Evolutionary conservation across 2,329 filamentous ascomycete species (phyloP), one percentile per base, ranked within the genome.

Genomic region (Alternaria infectoria): DNA sequence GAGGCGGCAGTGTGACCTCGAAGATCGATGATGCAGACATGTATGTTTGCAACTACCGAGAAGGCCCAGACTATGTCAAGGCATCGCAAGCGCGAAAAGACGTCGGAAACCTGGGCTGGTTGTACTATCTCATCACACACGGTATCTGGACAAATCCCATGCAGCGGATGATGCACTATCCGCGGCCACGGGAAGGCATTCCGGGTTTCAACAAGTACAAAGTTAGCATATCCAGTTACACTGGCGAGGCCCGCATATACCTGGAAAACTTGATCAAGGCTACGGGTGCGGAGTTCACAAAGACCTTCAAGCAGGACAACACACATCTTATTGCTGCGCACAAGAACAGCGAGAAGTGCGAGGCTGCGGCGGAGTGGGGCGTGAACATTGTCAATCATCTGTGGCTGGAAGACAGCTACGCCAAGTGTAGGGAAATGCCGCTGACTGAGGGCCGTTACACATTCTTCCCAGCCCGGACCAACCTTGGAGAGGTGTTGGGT

Each of bases 391-490:
- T 97, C 72, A 99, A 98, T 78, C 96, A 99, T 77, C 85, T 99
- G 1, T 99, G 96, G 96, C 86, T 99, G 49, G 96, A 99, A 79
- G 96, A 99, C 76, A 96, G 93, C 80, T 99, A 98, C 76, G 93
- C 95, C 2, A 93, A 91, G 77, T 97, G 93, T 83, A 87, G 91
- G 74, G 83, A 91, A 61, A 91, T 93, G 76, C 87, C 88, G 0
- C 82, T 94, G 21, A 91, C 91, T 5, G 88, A 92, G 55, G 84
- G 87, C 9, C 90, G 91, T 66, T 99, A 97, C 77, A 93, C 87
- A 1, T 90, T 93, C 75, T 99, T 98, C 69, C 96, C 96, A 15
- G 86, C 87, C 11, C 88, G 93, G 60, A 98, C 95, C 3, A 98
- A 99, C 76, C 85, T 99, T 6, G 92, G 93, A 55, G 96, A 98